Evolutionary conservation across 1,284 basidiomycete genomes (phyloP).

Genomic region (Lignosus rhinocerotis): DNA sequence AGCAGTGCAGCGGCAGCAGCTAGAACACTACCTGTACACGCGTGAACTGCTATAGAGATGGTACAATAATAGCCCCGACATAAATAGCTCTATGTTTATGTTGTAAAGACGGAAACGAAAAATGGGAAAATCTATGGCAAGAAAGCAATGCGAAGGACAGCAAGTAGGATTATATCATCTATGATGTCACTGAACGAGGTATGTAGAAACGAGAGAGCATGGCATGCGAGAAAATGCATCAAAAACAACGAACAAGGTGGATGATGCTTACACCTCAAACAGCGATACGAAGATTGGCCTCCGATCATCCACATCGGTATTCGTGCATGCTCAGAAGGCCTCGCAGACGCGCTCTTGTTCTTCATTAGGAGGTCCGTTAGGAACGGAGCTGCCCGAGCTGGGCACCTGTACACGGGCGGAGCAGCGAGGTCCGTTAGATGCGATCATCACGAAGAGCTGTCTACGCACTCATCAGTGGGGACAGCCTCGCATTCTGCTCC

Average conservation of each 20-base stretch:
- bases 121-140: background rate
- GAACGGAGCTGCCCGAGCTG: conserved; percentile 14
- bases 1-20: background rate
- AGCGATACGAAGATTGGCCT: background rate
- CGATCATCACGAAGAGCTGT: conserved; percentile 8
- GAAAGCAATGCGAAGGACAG: background rate
- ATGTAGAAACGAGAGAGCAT: background rate
- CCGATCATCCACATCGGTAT: background rate
- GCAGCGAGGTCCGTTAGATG: conserved; percentile 8
- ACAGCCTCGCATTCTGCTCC: conserved; percentile 15
- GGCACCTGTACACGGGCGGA: conserved; percentile 8
- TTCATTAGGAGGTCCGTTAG: background rate
- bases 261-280: background rate
- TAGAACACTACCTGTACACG: background rate
- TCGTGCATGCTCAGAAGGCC: background rate
- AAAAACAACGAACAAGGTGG: background rate
- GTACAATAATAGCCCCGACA: background rate
- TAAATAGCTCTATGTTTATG: background rate
- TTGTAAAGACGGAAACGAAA: background rate
- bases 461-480: conserved; percentile 21
- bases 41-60: background rate
- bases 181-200: background rate
- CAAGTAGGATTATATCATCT: background rate
- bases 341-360: background rate
- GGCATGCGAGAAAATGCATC: too few relatives aligned